Evolutionary conservation across 2,329 filamentous ascomycete species (phyloP).

Genomic region (Kalmusia sp.): DNA sequence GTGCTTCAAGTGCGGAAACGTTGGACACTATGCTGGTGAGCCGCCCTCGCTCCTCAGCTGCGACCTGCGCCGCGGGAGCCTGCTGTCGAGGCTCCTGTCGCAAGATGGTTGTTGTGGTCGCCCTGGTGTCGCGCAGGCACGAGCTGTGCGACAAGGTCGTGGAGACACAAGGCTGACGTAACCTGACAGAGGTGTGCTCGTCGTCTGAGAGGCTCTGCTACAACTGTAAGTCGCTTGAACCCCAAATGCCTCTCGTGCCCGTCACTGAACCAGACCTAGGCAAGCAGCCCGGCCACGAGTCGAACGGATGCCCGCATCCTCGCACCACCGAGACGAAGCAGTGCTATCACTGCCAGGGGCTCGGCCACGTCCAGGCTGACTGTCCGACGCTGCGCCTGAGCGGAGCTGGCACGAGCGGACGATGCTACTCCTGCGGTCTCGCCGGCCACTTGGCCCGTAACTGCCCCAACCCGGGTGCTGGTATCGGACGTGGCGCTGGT

Average conservation of each 20-base stretch:
- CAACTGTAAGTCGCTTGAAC: conserved; percentile 75
- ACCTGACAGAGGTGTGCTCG: conserved; percentile 82
- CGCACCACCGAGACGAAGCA: conserved; percentile 98
- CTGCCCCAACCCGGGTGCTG: conserved; percentile 77
- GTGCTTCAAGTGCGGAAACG: conserved; percentile 62
- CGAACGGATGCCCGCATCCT: conserved; percentile 94
- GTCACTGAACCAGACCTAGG: conserved; percentile 51
- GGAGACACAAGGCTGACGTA: conserved; percentile 29
- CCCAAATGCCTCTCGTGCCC: conserved; percentile 11
- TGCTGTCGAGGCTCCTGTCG: conserved; percentile 20
- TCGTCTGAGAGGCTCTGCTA: conserved; percentile 99
- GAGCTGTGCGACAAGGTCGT: conserved; percentile 11
- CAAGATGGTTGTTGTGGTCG: conserved; percentile 17
- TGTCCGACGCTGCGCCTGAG: conserved; percentile 95
- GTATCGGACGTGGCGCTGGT: conserved; percentile 69
- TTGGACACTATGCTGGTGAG: conserved; percentile 61
- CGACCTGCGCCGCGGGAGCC: conserved; percentile 26
- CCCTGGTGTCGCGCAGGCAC: conserved; percentile 29
- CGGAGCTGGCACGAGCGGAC: conserved; percentile 78
- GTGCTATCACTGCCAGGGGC: conserved; percentile 99
- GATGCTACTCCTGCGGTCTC: conserved; percentile 97
- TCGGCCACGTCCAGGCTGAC: conserved; percentile 98
- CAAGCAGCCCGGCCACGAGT: conserved; percentile 95
- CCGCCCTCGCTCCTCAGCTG: conserved; percentile 21
- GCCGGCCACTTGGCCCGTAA: conserved; percentile 90